Base-by-base conservation (phyloP, 139 green algal species). In the Micractinium sp. region DNA sequence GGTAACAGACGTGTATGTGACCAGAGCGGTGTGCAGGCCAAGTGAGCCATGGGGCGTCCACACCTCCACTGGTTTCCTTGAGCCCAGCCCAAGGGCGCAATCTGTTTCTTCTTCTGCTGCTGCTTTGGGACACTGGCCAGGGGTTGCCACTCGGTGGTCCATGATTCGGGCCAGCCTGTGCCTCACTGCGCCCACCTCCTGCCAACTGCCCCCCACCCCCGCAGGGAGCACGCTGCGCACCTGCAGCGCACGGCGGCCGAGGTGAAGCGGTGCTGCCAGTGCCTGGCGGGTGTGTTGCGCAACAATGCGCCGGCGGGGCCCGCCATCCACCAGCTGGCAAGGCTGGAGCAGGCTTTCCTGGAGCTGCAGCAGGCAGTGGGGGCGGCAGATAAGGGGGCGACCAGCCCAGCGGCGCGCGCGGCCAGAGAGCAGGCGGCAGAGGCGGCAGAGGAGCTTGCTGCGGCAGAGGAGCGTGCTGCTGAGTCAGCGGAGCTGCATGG, bases 291-390 rank as follows among this genome's bases (percentile, higher is more conserved):
- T 1, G 66, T 87, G 23, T 25, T 87, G 60, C 61, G 82, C 13
- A 23, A 56, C 82, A 74, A 78, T 16, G 61, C 82, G 25, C 82
- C 82, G 1, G 82, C 56, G 61, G 60, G 35, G 23, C 82, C 61
- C 14, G 82, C 82, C 23, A 69, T 87, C 20, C 25, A 77, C 3
- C 35, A 76, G 61, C 61, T 87, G 3, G 36, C 16, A 35, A 4
- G 36, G 35, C 61, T 87, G 61, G 82, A 87, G 36, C 23, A 77
- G 35, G 61, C 82, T 0, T 87, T 78, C 16, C 36, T 22, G 61
- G 82, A 77, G 82, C 82, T 87, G 82, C 82, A 87, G 82, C 66
- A 27, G 16, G 82, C 82, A 16, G 82, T 87, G 47, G 82, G 47
- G 29, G 22, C 27, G 14, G 61, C 33, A 38, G 63, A 25, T 2